These are phyloP conservation scores for Hemerocallis citrina DNA, from an alignment of 106 monocot genomes.

Conservation along the genomic window DNA sequence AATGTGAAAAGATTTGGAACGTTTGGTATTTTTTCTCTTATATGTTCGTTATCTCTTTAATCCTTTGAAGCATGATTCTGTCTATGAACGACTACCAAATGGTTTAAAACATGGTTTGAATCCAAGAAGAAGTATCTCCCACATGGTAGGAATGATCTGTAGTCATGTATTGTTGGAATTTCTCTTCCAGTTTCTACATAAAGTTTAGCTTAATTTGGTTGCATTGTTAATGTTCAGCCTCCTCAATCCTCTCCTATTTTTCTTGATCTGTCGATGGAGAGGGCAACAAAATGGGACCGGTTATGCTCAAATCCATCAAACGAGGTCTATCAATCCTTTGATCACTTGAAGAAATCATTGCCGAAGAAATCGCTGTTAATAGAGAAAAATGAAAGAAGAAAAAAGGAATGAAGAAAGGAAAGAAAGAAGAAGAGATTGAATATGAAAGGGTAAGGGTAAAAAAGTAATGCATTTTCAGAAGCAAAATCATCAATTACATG, in stretches of 20 bases:
- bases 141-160: too few species aligned
- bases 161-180: too few species aligned
- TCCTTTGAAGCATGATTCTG: neutral
- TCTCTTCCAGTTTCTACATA: too few species aligned
- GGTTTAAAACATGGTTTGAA: neutral
- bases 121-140: neutral
- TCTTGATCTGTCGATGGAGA: constrained; percentile 48
- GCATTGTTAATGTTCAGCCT: constrained; percentile 18
- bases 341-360: constrained; percentile 31
- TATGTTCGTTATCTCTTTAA: neutral
- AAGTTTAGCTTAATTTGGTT: neutral
- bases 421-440: too few species aligned
- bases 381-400: too few species aligned
- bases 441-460: too few species aligned
- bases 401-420: too few species aligned
- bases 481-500: too few species aligned
- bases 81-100: too few species aligned
- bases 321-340: constrained; percentile 29
- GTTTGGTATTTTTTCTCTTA: neutral
- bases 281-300: constrained; percentile 69
- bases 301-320: constrained; percentile 19
- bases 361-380: too few species aligned
- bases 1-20: too few species aligned
- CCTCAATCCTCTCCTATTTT: constrained; percentile 20
- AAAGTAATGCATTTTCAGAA: too few species aligned